Evolutionary conservation across 1,139 yeast genomes (phyloP), one percentile per base, ranked within the genome.

Genomic region (Taphrina confusa): DNA sequence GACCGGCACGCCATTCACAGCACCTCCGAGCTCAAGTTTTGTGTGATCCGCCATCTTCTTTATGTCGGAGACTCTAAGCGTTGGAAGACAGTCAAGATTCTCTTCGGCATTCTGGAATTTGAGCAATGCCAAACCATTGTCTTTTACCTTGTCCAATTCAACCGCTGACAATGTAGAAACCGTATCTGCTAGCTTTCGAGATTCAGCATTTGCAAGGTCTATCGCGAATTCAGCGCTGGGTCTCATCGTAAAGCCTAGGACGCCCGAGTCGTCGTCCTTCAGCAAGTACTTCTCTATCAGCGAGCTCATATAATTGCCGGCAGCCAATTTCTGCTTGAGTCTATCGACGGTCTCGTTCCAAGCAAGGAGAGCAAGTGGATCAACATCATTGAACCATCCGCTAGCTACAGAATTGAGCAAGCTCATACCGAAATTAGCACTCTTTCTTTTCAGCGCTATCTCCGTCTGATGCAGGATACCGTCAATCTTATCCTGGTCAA

Each of bases 401-500:
- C 96, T 89, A 37, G 88, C 80, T 9, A 92, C 68, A 1, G 90
- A 79, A 68, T 83, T 83, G 44, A 92, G 77, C 60, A 92, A 73
- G 30, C 84, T 84, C 76, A 92, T 75, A 16, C 99, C 99, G 74
- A 90, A 91, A 62, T 89, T 89, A 0, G 97, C 86, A 67, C 86
- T 90, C 65, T 90, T 95, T 66, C 88, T 91, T 67, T 89, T 87
- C 71, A 88, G 85, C 45, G 83, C 76, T 39, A 92, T 75, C 70
- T 92, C 98, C 45, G 91, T 76, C 71, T 91, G 97, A 71, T 90
- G 95, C 46, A 94, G 77, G 49, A 92, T 81, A 0, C 96, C 97
- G 61, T 87, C 85, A 16, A 92, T 80, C 67, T 91, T 82, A 33
- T 80, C 77, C 40, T 78, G 76, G 45, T 85, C 83, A 63, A 85